Percentiles rank a stretch among this genome's conserved stretches.
phyloP scores from a whole-genome alignment of 208 protist species.

The Leishmania amazonensis region DNA sequence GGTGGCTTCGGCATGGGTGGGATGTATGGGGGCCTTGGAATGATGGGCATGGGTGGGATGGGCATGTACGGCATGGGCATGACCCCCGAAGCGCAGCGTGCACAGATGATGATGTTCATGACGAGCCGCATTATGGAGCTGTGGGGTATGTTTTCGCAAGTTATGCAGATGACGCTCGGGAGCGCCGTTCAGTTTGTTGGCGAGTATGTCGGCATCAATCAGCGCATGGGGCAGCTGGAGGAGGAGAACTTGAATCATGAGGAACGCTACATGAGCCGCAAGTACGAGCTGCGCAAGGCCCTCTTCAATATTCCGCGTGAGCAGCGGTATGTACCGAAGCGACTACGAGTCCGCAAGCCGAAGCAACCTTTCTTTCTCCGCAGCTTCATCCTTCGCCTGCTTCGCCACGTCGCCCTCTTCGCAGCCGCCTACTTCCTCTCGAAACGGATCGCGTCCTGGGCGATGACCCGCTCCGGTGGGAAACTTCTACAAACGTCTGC shows the following conservation, averaged over 20 bases:
- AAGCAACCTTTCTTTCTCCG: slow-evolving; percentile 36
- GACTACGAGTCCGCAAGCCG: slow-evolving; percentile 9
- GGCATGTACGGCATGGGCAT: slow-evolving; percentile 80
- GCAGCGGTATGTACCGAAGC: slow-evolving; percentile 35
- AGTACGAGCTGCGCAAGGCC: slow-evolving; percentile 39
- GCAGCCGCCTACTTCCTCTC: slow-evolving; percentile 43
- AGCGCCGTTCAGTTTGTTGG: slow-evolving; percentile 82
- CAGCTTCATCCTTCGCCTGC: slow-evolving; percentile 32
- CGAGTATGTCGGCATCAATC: slow-evolving; percentile 82
- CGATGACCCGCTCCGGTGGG: slow-evolving; percentile 17
- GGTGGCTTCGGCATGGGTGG: slow-evolving; percentile 39
- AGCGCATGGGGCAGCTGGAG: slow-evolving; percentile 51
- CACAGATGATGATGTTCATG: slow-evolving; percentile 92
- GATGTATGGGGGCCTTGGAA: slow-evolving; percentile 52
- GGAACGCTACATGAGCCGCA: slow-evolving; percentile 42
- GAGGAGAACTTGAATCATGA: slow-evolving; percentile 59
- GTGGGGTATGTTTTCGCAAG: slow-evolving; percentile 86
- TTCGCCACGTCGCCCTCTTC: slow-evolving; percentile 43
- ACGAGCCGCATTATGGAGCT: slow-evolving; percentile 83
- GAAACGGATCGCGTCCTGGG: slow-evolving; percentile 30
- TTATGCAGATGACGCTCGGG: slow-evolving; percentile 84
- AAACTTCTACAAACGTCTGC: slow-evolving; percentile 18
- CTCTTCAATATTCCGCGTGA: slow-evolving; percentile 42
- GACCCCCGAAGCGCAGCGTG: slow-evolving; percentile 81
- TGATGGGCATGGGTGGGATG: slow-evolving; percentile 61